Conservation (phyloP, 805 yeast genomes). For the Barnettozyma populi region DNA sequence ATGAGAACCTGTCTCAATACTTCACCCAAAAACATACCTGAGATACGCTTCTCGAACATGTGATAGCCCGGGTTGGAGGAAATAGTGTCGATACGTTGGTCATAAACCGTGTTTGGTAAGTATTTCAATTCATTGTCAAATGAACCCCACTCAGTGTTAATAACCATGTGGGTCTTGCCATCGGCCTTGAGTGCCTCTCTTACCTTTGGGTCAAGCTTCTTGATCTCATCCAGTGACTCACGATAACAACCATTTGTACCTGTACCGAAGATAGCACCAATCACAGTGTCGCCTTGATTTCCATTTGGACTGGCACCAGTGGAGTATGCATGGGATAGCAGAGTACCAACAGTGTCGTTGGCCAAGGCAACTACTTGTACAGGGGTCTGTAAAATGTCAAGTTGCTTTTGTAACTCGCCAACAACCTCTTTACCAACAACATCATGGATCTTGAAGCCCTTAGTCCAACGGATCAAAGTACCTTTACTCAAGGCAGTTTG, state of each 20-base stretch:
- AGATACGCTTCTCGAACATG: constrained; percentile 86
- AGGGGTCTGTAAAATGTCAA: constrained; percentile 55
- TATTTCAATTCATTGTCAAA: constrained; percentile 78
- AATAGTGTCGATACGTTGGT: constrained; percentile 58
- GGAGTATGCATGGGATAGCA: constrained; percentile 81
- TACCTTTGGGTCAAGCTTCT: constrained; percentile 55
- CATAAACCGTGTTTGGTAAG: constrained; percentile 77
- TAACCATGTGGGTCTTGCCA: constrained; percentile 68
- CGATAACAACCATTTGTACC: constrained; percentile 96
- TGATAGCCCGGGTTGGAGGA: constrained; percentile 86
- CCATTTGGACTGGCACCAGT: constrained; percentile 48
- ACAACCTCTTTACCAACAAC: constrained; percentile 84
- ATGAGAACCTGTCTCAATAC: constrained; percentile 67
- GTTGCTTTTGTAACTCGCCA: constrained; percentile 58
- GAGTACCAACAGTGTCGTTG: constrained; percentile 94
- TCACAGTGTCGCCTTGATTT: constrained; percentile 66
- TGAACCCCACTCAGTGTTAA: constrained; percentile 98
- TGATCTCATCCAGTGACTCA: constrained; percentile 69
- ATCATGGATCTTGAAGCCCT: constrained; percentile 85
- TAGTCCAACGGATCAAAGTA: constrained; percentile 88
- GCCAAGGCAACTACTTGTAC: constrained; percentile 82
- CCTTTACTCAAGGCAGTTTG: constrained; percentile 81
- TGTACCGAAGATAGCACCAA: constrained; percentile 94
- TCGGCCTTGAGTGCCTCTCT: constrained; percentile 31
- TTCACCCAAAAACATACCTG: constrained; percentile 93